These are phyloP conservation scores for Dentipellis sp. DNA, from an alignment of 768 basidiomycete genomes.

Conservation along the genomic window DNA sequence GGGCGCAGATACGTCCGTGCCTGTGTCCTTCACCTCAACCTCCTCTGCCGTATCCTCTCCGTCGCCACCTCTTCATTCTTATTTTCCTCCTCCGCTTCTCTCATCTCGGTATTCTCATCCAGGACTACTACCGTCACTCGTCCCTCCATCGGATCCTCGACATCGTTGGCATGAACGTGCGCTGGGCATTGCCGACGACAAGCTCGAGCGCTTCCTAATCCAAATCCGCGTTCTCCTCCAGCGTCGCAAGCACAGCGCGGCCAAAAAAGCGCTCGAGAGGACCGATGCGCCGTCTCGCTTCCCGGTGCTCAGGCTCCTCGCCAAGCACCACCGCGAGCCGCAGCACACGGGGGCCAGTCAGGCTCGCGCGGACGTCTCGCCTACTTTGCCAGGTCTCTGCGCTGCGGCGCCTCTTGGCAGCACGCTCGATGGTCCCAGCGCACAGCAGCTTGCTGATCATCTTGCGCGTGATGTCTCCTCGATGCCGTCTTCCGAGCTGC, in stretches of 20 bases:
- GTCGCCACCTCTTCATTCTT: too few species aligned
- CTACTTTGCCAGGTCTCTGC: neutral
- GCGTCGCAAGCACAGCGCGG: constrained; percentile 1
- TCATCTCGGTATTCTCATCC: neutral
- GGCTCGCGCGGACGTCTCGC: neutral
- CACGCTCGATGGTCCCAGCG: neutral
- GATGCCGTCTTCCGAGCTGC: neutral
- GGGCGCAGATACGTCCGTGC: too few species aligned
- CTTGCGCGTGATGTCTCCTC: neutral
- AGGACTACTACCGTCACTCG: neutral
- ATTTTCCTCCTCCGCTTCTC: neutral
- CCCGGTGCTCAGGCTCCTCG: neutral
- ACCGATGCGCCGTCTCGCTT: constrained; percentile 3
- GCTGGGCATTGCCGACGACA: neutral
- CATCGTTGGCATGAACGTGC: neutral
- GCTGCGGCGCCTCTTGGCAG: neutral
- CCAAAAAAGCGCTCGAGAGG: constrained; percentile 10
- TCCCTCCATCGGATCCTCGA: neutral
- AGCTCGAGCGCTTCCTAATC: neutral
- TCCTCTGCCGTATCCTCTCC: too few species aligned
- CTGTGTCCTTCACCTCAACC: too few species aligned
- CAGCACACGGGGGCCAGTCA: neutral
- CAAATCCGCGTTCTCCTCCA: neutral
- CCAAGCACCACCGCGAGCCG: neutral
- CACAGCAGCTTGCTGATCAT: neutral